Conservation (phyloP, 2,329 filamentous ascomycete species). For the Neopestalotiopsis rosae region DNA sequence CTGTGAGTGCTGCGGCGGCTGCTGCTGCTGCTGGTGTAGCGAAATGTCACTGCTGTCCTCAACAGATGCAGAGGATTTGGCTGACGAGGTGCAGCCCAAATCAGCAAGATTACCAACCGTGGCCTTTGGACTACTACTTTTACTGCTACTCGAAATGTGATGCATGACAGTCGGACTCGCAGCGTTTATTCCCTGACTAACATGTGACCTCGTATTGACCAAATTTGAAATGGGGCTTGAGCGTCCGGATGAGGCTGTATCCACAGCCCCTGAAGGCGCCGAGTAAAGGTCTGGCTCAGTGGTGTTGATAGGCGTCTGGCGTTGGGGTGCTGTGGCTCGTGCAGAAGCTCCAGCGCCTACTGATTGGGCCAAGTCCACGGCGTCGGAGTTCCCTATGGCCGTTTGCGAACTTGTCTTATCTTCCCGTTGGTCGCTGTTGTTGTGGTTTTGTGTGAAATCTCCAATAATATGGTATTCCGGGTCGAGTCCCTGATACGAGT, state of each 20-base stretch:
- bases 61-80: conserved; percentile 2
- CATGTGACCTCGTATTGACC: conserved; percentile 20
- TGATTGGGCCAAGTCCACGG: conserved; percentile 34
- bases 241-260: conserved; percentile 21
- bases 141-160: background rate
- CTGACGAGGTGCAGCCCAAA: background rate
- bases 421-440: background rate
- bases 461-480: background rate
- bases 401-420: conserved; percentile 19
- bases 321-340: conserved; percentile 30
- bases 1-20: background rate
- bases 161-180: conserved; percentile 2
- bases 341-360: conserved; percentile 32
- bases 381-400: conserved; percentile 26
- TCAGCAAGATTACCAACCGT: conserved; percentile 16
- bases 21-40: background rate
- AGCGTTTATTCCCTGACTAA: conserved; percentile 21
- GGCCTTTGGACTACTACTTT: conserved; percentile 19
- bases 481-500: conserved; percentile 23
- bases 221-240: conserved; percentile 25
- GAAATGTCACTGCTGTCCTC: conserved; percentile 13
- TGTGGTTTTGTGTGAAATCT: background rate
- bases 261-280: conserved; percentile 31
- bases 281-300: conserved; percentile 38
- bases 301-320: conserved; percentile 22